Percentiles rank a stretch among this genome's conserved stretches.
These are phyloP conservation scores for Arachnomyces sp. DNA, from an alignment of 2,329 filamentous ascomycete species.

Conservation along the genomic window DNA sequence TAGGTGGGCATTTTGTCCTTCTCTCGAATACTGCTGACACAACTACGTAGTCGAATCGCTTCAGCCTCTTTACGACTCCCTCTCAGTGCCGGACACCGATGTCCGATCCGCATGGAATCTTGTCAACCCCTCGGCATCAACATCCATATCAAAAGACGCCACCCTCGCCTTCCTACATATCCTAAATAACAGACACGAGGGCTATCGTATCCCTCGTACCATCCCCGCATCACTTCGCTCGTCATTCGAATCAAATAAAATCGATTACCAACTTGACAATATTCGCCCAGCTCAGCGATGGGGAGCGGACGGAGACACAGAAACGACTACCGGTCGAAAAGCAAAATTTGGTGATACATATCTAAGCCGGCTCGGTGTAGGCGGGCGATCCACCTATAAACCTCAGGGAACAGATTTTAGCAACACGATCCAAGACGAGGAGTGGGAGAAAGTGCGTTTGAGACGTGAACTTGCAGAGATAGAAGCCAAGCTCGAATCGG, in stretches of 20 bases:
- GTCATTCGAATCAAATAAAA: conserved; percentile 90
- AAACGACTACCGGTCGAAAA: conserved; percentile 80
- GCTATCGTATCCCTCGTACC: conserved; percentile 83
- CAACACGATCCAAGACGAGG: conserved; percentile 71
- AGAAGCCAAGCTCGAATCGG: conserved; percentile 76
- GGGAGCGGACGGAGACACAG: conserved; percentile 60
- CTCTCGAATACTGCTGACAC: conserved; percentile 6
- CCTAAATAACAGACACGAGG: conserved; percentile 90
- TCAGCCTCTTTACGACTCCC: conserved; percentile 69
- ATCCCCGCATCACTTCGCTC: conserved; percentile 86
- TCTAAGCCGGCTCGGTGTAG: conserved; percentile 74
- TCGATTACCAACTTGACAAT: conserved; percentile 89
- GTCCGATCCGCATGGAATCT: conserved; percentile 93
- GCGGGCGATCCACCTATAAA: conserved; percentile 68
- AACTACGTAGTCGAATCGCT: conserved; percentile 60
- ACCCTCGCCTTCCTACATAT: conserved; percentile 93
- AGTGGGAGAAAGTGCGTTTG: conserved; percentile 95
- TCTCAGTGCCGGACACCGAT: conserved; percentile 64
- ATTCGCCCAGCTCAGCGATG: conserved; percentile 65
- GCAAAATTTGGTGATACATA: conserved; percentile 97
- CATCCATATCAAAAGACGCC: conserved; percentile 88
- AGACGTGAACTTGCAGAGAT: conserved; percentile 88
- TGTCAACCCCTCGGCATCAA: conserved; percentile 79
- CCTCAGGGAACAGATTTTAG: conserved; percentile 85
- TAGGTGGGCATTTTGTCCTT: conserved; percentile 35